Base-by-base conservation (phyloP, 1,284 basidiomycete genomes). In the Leccinum subrobustum region DNA sequence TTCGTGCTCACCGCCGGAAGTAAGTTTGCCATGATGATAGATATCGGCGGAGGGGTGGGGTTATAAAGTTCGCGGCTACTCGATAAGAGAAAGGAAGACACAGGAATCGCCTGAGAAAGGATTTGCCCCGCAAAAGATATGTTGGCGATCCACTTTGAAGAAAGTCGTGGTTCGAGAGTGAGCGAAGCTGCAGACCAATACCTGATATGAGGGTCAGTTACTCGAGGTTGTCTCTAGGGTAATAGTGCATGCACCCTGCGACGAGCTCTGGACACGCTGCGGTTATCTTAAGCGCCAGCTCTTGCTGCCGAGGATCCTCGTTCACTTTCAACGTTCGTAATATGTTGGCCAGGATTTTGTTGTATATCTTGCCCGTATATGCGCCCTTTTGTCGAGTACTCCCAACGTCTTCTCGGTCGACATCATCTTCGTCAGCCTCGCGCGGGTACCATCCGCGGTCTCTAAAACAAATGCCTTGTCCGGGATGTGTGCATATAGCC, bases 391-490 rank as follows among this genome's bases (percentile, higher is more conserved):
- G 68, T 51, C 56, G 71, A 65, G 52, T 69, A 5, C 68, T 73
- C 14, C 69, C 72, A 0, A 51, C 7, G 4, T 63, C 59, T 2
- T 65, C 69, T n/a, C 70, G 69, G 6, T 72, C 72, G 16, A 52
- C 18, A 9, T 51, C 14, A 2, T 57, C 60, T 53, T 66, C 70
- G 4, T 80, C 77, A 1, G 75, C 72, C 66, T 87, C 84, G 3
- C 92, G 85, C 2, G 87, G 87, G 69, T 97, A 98, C 95, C 95
- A 98, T 1, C 95, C 95, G 14, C 85, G 82, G 70, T 96, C 94
- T 53, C 80, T 83, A 75, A 96, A 98, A 71, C 95, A 97, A 23
- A 98, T 80, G 0, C 95, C 96, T 18, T 82, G 78, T 0, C 93
- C 93, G 0, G 92, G 92, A 27, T 85, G 86, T 0, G 92, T 91